Percentiles rank a stretch among this genome's conserved stretches.
Evolutionary conservation across 371 early-diverging fungal genomes (phyloP).

Genomic region (Zychaea mexicana): DNA sequence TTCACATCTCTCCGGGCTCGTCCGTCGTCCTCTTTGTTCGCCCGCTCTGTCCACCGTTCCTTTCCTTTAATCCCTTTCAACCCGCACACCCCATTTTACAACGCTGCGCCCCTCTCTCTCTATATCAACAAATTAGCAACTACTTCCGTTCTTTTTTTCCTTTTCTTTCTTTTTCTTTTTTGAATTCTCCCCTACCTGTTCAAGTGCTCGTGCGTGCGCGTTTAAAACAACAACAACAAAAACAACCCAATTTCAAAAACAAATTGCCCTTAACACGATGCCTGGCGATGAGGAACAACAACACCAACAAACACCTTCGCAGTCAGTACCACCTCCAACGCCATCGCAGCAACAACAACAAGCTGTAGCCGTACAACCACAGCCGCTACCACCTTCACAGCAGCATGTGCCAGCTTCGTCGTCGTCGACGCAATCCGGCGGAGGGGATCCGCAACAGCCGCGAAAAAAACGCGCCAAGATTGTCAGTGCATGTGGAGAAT

Average conservation of each 20-base stretch:
- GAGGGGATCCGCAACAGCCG: slow-evolving; percentile 18
- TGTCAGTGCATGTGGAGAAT: slow-evolving; percentile 60
- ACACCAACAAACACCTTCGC: slow-evolving; percentile 12
- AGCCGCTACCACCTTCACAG: background rate
- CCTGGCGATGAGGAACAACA: slow-evolving; percentile 22
- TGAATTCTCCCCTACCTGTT: background rate
- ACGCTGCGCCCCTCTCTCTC: background rate
- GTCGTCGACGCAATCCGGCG: background rate
- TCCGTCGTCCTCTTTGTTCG: slow-evolving; percentile 3
- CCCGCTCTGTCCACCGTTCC: slow-evolving; percentile 7
- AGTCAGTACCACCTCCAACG: background rate
- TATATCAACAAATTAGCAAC: background rate
- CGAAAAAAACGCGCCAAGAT: slow-evolving; percentile 64
- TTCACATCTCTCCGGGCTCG: background rate
- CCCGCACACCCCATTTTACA: background rate
- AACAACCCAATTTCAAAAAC: background rate
- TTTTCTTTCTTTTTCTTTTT: background rate
- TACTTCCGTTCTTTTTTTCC: slow-evolving; percentile 2
- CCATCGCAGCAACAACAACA: background rate
- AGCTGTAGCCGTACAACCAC: too few species aligned
- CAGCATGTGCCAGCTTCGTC: background rate
- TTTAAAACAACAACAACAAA: background rate
- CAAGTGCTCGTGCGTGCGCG: background rate
- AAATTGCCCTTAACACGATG: slow-evolving; percentile 6
- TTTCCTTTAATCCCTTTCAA: background rate